Conservation (phyloP, 2,329 filamentous ascomycete species). For the Aureobasidium sp. region DNA sequence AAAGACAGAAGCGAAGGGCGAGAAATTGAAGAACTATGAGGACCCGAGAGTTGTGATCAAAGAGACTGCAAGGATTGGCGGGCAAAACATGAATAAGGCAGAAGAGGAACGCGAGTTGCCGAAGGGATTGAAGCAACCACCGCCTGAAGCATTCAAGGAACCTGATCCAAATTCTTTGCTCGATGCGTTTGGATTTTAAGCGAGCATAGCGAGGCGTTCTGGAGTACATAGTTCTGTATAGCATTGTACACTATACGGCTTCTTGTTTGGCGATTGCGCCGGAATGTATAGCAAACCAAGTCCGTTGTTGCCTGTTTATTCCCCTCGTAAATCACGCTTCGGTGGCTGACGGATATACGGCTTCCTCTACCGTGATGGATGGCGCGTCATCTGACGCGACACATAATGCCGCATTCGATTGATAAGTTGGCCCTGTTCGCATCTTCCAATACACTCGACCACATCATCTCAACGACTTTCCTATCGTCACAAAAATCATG, state of each 20-base stretch:
- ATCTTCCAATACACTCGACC: background rate
- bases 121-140: conserved; percentile 43
- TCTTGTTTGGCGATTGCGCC: background rate
- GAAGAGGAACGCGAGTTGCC: conserved; percentile 16
- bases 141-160: conserved; percentile 78
- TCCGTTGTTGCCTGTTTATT: background rate
- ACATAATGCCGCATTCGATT: background rate
- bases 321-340: background rate
- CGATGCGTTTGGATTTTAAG: conserved; percentile 86
- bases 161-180: conserved; percentile 83
- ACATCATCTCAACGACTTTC: background rate
- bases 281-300: background rate
- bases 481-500: background rate
- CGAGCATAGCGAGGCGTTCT: background rate
- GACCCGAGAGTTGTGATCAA: conserved; percentile 17
- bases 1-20: background rate
- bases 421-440: background rate
- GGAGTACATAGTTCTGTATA: background rate
- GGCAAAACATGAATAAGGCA: conserved; percentile 34
- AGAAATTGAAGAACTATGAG: too few relatives aligned
- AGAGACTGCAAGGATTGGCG: conserved; percentile 25
- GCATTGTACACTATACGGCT: background rate
- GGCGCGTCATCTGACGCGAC: conserved; percentile 2
- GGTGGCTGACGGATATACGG: background rate
- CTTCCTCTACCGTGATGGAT: background rate